Conservation (phyloP, 1,284 basidiomycete genomes). For the Ceratobasidium sp. region DNA sequence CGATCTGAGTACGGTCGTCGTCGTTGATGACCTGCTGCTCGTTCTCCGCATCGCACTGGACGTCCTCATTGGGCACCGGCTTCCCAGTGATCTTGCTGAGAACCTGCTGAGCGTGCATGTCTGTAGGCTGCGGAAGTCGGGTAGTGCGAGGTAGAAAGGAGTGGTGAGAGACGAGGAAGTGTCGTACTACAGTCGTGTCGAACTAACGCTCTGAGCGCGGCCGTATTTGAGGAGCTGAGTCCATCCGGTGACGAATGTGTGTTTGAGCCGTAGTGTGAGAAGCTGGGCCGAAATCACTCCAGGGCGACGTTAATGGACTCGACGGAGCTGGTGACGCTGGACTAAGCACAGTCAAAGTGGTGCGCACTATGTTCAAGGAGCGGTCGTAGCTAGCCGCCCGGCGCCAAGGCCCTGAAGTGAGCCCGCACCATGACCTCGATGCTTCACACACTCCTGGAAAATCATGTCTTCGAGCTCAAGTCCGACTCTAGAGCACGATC, state of each 20-base stretch:
- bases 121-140: neutral
- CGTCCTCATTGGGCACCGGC: slow-evolving; percentile 1
- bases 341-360: neutral
- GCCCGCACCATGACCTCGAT: slow-evolving; percentile 12
- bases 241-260: neutral
- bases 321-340: slow-evolving; percentile 26
- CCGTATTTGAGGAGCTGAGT: slow-evolving; percentile 20
- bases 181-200: slow-evolving; percentile 31
- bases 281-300: slow-evolving; percentile 1
- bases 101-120: slow-evolving; percentile 7
- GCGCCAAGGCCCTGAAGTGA: slow-evolving; percentile 33
- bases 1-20: slow-evolving; percentile 30
- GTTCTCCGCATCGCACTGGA: neutral
- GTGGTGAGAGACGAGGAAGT: slow-evolving; percentile 18
- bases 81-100: slow-evolving; percentile 7
- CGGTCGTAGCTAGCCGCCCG: slow-evolving; percentile 16
- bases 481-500: slow-evolving; percentile 61
- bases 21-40: slow-evolving; percentile 20
- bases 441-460: slow-evolving; percentile 23
- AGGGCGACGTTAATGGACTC: slow-evolving; percentile 19
- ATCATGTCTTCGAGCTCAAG: slow-evolving; percentile 26
- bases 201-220: neutral
- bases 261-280: slow-evolving; percentile 20
- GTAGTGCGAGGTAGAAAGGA: slow-evolving; percentile 23
- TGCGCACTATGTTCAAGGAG: neutral